Percentiles rank a stretch among this genome's conserved stretches.
Evolutionary conservation across 2,329 filamentous ascomycete species (phyloP).

Genomic region (Cyclaneusma minus): DNA sequence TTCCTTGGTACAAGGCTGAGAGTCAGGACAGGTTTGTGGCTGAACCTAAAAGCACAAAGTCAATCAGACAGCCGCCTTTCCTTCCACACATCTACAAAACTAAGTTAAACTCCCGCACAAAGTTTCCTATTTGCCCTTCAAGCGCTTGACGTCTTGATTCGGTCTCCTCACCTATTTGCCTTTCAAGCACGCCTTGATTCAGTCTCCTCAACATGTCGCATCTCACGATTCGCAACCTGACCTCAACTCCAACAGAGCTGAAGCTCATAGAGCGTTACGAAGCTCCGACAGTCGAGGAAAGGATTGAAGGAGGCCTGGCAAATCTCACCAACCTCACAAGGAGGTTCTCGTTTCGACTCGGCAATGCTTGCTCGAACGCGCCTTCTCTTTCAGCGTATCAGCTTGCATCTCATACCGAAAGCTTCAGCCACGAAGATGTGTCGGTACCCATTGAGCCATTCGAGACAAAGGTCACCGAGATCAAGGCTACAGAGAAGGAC

Average conservation of each 20-base stretch:
- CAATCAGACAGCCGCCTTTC: no score
- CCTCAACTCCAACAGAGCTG: slow-evolving; percentile 55
- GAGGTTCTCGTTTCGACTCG: slow-evolving; percentile 26
- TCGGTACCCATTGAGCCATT: slow-evolving; percentile 54
- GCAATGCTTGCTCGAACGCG: slow-evolving; percentile 30
- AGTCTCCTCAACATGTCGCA: slow-evolving; percentile 25
- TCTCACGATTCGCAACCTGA: slow-evolving; percentile 72
- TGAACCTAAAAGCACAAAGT: no score
- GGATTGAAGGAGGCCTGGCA: slow-evolving; percentile 23
- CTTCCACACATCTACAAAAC: no score
- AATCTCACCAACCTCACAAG: slow-evolving; percentile 28
- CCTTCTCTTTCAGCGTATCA: slow-evolving; percentile 18
- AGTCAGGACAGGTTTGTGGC: no score
- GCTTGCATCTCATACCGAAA: slow-evolving; percentile 36
- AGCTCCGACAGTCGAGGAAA: no score
- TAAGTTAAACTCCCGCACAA: no score
- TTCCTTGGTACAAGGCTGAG: no score
- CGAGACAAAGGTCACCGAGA: slow-evolving; percentile 43
- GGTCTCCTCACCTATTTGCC: not conserved
- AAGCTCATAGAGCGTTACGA: slow-evolving; percentile 61
- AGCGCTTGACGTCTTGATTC: no score
- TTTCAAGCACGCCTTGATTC: not conserved
- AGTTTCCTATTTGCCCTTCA: no score
- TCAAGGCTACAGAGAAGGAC: slow-evolving; percentile 40
- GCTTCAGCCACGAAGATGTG: slow-evolving; percentile 45